Conservation (phyloP, 1,139 yeast genomes). For the Scheffersomyces cryptocercus region DNA sequence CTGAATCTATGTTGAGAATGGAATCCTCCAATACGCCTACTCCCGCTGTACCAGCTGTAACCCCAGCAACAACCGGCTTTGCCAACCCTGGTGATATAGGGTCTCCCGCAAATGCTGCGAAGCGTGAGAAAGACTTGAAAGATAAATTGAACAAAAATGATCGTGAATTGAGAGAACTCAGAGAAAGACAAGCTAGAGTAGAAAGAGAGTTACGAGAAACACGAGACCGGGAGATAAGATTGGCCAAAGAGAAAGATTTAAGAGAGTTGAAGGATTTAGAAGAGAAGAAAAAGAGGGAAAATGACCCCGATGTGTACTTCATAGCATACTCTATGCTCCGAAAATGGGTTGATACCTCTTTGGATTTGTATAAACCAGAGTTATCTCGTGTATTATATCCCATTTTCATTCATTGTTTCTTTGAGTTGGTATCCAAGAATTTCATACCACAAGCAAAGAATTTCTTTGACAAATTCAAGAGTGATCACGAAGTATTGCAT, state of each 20-base stretch:
- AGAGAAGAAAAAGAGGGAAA: slow-evolving; percentile 40
- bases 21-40: slow-evolving; percentile 77
- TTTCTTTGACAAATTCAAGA: slow-evolving; percentile 73
- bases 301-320: slow-evolving; percentile 68
- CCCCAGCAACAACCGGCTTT: slow-evolving; percentile 43
- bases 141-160: slow-evolving; percentile 32
- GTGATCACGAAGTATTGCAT: slow-evolving; percentile 75
- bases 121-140: slow-evolving; percentile 28
- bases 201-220: slow-evolving; percentile 43
- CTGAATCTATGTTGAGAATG: slow-evolving; percentile 90
- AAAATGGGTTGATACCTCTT: slow-evolving; percentile 88
- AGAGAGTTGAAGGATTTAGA: slow-evolving; percentile 43
- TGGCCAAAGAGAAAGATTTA: slow-evolving; percentile 44
- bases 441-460: slow-evolving; percentile 61
- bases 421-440: slow-evolving; percentile 72
- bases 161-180: slow-evolving; percentile 43
- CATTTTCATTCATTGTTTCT: slow-evolving; percentile 81
- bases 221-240: slow-evolving; percentile 41
- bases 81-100: slow-evolving; percentile 39
- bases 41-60: slow-evolving; percentile 53
- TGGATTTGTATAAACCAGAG: slow-evolving; percentile 91
- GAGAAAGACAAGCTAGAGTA: slow-evolving; percentile 34
- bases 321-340: slow-evolving; percentile 79
- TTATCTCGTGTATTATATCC: slow-evolving; percentile 84
- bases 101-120: slow-evolving; percentile 26